Percentiles rank a stretch among this genome's conserved stretches.
Conservation (phyloP, 139 green algal genomes). For the Chlamydomonas incerta region DNA sequence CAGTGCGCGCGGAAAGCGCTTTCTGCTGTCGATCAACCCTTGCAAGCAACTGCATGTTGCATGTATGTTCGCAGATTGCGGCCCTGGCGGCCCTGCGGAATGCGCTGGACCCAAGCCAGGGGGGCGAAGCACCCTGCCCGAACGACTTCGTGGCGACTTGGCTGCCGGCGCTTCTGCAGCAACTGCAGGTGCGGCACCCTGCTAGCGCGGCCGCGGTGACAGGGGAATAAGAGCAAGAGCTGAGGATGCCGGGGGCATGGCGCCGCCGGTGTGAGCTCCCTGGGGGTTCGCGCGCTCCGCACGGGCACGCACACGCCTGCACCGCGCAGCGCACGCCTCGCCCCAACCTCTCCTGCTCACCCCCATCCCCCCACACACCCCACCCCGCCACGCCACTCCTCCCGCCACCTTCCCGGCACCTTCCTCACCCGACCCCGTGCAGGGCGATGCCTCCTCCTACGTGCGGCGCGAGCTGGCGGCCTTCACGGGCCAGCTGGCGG, state of each 20-base stretch:
- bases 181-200: background rate
- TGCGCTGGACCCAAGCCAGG: constrained; percentile 13
- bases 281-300: background rate
- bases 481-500: constrained; percentile 28
- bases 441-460: constrained; percentile 5
- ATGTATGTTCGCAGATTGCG: background rate
- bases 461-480: constrained; percentile 28
- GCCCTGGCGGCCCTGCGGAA: constrained; percentile 20
- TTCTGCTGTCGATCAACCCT: background rate
- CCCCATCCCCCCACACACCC: too few species aligned
- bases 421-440: background rate
- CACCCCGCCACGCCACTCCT: background rate
- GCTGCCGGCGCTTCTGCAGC: constrained; percentile 15
- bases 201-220: too few species aligned
- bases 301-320: too few species aligned
- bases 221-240: too few species aligned
- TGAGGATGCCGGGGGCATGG: too few species aligned
- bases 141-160: constrained; percentile 25
- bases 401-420: too few species aligned
- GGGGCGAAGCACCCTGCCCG: background rate
- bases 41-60: background rate
- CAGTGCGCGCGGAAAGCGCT: too few species aligned
- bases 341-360: background rate
- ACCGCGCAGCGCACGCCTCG: too few species aligned
- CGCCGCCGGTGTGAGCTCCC: too few species aligned